Evolutionary conservation across 257 asterid species (phyloP).

Genomic region (Fraxinus cuspidata): DNA sequence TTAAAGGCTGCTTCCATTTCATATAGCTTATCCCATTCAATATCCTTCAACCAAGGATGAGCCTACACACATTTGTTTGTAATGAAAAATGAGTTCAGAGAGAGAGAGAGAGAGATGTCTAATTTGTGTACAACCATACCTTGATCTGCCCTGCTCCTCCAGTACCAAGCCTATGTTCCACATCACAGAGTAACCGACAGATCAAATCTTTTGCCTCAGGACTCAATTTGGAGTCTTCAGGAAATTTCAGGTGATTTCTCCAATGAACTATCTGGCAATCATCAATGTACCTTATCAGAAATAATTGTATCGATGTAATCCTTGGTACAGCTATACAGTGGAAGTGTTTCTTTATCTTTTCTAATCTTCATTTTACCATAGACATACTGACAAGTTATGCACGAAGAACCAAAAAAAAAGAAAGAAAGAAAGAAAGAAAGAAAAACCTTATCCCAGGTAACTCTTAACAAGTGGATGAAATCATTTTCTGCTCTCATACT

Average conservation of each 20-base stretch:
- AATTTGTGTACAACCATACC: constrained; percentile 41
- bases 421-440: neutral
- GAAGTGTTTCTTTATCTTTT: constrained; percentile 4
- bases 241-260: constrained; percentile 87
- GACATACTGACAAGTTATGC: constrained; percentile 5
- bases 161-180: constrained; percentile 93
- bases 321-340: constrained; percentile 13
- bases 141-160: constrained; percentile 84
- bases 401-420: neutral
- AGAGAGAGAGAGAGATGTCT: constrained; percentile 2
- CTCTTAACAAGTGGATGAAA: neutral
- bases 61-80: constrained; percentile 50
- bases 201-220: constrained; percentile 90
- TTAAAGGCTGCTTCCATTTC: constrained; percentile 97
- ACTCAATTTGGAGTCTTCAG: constrained; percentile 71
- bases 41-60: constrained; percentile 89
- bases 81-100: constrained; percentile 15
- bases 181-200: constrained; percentile 85
- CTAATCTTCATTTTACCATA: constrained; percentile 10
- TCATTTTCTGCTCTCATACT: constrained; percentile 6
- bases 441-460: neutral
- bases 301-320: constrained; percentile 14
- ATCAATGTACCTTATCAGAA: constrained; percentile 26
- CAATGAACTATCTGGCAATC: constrained; percentile 88
- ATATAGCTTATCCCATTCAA: constrained; percentile 86